Percentiles rank a stretch among this genome's conserved stretches.
Evolutionary conservation across 768 basidiomycete species (phyloP).

Genomic region (Termitomyces titanicus): DNA sequence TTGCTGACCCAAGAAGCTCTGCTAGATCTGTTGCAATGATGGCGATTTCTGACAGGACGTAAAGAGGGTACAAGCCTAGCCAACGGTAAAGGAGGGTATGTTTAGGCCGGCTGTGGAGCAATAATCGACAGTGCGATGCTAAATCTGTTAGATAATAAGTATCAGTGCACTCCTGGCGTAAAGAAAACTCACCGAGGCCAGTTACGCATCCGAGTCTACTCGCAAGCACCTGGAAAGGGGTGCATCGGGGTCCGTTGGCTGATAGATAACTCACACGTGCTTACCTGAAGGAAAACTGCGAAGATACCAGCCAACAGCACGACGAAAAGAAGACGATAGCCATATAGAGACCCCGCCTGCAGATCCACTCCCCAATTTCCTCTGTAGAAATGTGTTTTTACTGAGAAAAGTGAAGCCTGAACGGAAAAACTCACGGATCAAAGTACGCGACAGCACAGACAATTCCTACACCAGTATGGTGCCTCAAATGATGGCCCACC

Average conservation of each 20-base stretch:
- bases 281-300: conserved; percentile 79
- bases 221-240: conserved; percentile 57
- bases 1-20: conserved; percentile 79
- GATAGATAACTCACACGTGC: conserved; percentile 7
- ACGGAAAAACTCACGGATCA: conserved; percentile 67
- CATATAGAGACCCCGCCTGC: conserved; percentile 80
- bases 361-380: conserved; percentile 92
- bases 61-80: conserved; percentile 62
- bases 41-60: conserved; percentile 61
- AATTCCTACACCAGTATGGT: conserved; percentile 79
- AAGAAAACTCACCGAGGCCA: conserved; percentile 54
- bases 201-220: conserved; percentile 81
- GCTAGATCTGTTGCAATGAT: conserved; percentile 79
- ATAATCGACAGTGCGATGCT: conserved; percentile 56
- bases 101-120: conserved; percentile 62
- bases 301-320: conserved; percentile 81
- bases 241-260: conserved; percentile 1
- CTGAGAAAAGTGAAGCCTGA: neutral
- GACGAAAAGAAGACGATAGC: conserved; percentile 83
- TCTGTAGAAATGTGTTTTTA: conserved; percentile 26
- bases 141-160: conserved; percentile 31
- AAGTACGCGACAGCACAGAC: conserved; percentile 89
- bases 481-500: conserved; percentile 48
- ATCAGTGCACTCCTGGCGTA: neutral
- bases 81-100: conserved; percentile 55